These are phyloP conservation scores for Psidium friedrichsthalianum DNA, from an alignment of 345 rosid species.

Conservation along the genomic window DNA sequence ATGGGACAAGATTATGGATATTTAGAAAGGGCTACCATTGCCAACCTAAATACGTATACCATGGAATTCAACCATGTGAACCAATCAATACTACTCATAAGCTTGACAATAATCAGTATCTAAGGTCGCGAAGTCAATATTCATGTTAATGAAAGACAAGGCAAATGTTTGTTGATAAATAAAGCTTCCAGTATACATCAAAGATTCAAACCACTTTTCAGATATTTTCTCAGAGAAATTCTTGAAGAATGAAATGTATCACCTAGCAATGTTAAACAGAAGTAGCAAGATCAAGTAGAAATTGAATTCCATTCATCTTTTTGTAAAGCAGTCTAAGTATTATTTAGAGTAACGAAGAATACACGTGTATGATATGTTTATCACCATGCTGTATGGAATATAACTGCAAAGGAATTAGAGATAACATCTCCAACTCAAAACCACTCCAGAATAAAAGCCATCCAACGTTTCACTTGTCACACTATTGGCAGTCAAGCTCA, in stretches of 20 bases:
- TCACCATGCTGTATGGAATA: background rate
- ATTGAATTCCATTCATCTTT: background rate
- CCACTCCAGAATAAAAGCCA: background rate
- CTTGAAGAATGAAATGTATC: background rate
- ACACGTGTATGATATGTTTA: background rate
- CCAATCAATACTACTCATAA: background rate
- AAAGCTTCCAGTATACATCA: background rate
- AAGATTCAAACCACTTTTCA: background rate
- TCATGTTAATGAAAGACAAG: background rate
- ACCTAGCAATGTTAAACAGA: background rate
- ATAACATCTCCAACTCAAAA: background rate
- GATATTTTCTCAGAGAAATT: background rate
- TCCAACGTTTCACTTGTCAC: background rate
- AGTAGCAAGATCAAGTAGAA: background rate
- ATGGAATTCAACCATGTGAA: background rate
- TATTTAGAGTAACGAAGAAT: background rate
- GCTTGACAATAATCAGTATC: background rate
- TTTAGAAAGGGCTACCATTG: background rate
- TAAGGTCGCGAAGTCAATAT: background rate
- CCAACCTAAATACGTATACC: background rate
- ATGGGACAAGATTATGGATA: background rate
- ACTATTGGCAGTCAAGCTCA: background rate
- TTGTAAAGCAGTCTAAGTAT: background rate
- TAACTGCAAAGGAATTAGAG: background rate
- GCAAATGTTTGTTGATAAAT: background rate